These are phyloP conservation scores for Ambrosia artemisiifolia DNA, from an alignment of 129 eudicot genomes.

Conservation along the genomic window DNA sequence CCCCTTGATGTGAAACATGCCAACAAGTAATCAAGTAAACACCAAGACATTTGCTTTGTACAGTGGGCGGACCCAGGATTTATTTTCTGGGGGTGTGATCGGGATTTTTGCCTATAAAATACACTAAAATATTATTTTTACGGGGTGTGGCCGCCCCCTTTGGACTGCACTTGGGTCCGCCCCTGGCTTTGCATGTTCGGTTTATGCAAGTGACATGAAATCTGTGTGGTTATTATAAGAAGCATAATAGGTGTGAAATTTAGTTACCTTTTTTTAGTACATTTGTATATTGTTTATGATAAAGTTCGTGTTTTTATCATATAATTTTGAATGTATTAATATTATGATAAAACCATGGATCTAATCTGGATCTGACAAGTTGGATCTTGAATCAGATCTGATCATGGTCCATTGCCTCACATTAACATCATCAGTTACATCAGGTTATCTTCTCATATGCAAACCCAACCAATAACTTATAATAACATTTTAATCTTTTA, in stretches of 20 bases:
- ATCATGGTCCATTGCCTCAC: slow-evolving; percentile 17
- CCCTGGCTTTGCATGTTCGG: background rate
- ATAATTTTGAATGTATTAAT: slow-evolving; percentile 2
- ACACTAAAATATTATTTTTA: too few species aligned
- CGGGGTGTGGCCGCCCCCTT: too few species aligned
- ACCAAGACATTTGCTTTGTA: background rate
- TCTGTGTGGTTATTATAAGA: background rate
- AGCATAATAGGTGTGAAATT: background rate
- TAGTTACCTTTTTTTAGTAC: background rate
- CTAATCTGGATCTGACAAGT: slow-evolving; percentile 36
- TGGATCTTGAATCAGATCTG: slow-evolving; percentile 29
- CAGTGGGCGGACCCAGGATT: too few species aligned
- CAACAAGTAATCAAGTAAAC: background rate
- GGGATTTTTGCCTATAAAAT: too few species aligned
- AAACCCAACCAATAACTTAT: slow-evolving; percentile 8
- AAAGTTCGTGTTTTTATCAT: background rate
- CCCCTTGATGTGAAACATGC: background rate
- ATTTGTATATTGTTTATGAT: background rate
- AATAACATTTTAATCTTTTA: slow-evolving; percentile 1
- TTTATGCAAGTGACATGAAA: slow-evolving; percentile 1
- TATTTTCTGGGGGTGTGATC: too few species aligned
- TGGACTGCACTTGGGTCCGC: too few species aligned
- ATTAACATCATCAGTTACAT: background rate
- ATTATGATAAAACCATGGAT: slow-evolving; percentile 9
- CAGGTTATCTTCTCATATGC: slow-evolving; percentile 1